phyloP scores from a whole-genome alignment of 257 asterid species.

The Gentiana dahurica region DNA sequence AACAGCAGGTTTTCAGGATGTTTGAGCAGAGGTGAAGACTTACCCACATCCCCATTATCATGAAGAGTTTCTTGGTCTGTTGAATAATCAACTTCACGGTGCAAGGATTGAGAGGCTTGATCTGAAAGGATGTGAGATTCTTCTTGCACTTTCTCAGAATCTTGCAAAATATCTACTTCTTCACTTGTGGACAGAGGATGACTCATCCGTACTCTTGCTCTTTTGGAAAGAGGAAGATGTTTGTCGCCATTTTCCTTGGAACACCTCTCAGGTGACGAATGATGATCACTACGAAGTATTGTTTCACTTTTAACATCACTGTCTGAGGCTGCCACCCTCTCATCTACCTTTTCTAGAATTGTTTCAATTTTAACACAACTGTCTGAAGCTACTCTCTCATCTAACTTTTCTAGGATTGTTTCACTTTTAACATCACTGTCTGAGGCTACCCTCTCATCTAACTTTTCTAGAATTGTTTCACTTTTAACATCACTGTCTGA shows the following conservation, averaged over 20 bases:
- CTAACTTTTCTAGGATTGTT: slow-evolving; percentile 28
- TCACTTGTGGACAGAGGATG: slow-evolving; percentile 27
- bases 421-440: slow-evolving; percentile 35
- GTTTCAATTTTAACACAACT: slow-evolving; percentile 30
- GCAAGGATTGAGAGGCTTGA: slow-evolving; percentile 23
- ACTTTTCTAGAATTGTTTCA: slow-evolving; percentile 28
- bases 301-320: slow-evolving; percentile 31
- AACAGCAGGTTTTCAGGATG: slow-evolving; percentile 33
- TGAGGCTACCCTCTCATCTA: slow-evolving; percentile 33
- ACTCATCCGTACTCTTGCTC: slow-evolving; percentile 95
- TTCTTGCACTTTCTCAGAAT: slow-evolving; percentile 31
- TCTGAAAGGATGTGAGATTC: slow-evolving; percentile 26
- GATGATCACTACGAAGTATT: slow-evolving; percentile 31
- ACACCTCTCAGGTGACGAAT: slow-evolving; percentile 24
- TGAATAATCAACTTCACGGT: slow-evolving; percentile 35
- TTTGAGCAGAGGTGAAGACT: slow-evolving; percentile 22
- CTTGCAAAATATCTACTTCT: slow-evolving; percentile 25
- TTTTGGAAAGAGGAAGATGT: slow-evolving; percentile 81
- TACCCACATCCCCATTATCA: slow-evolving; percentile 16
- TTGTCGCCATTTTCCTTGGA: slow-evolving; percentile 73
- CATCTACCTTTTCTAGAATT: slow-evolving; percentile 31
- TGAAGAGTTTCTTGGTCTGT: slow-evolving; percentile 20
- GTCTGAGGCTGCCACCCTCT: slow-evolving; percentile 29
- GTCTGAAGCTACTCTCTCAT: slow-evolving; percentile 35
- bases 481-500: slow-evolving; percentile 33